phyloP scores from a whole-genome alignment of 164 flowering plant genomes.

The grape (Vitis vinifera) region ASM3070453v1 NC_081811.1:1961501-1962000 shows the following conservation, averaged over 20 bases:
- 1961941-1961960: too few relatives aligned
- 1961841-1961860: too few relatives aligned
- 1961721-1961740: conserved; percentile 92
- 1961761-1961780: conserved; percentile 60
- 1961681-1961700: conserved; percentile 66
- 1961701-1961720: conserved; percentile 73
- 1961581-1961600: too few relatives aligned
- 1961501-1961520: conserved; percentile 49
- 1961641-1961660: conserved; percentile 58
- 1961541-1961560: background rate
- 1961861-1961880: too few relatives aligned
- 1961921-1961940: too few relatives aligned
- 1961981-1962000: too few relatives aligned
- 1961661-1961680: conserved; percentile 49
- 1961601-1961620: too few relatives aligned
- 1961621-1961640: conserved; percentile 1
- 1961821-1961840: conserved; percentile 1
- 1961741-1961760: conserved; percentile 50
- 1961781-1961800: conserved; percentile 71
- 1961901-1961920: too few relatives aligned
- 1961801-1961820: conserved; percentile 84
- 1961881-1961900: too few relatives aligned
- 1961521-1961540: conserved; percentile 32
- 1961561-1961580: too few relatives aligned
- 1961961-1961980: too few relatives aligned